Conservation (phyloP, 306 rosid species). For the Gillenia trifoliata region DNA sequence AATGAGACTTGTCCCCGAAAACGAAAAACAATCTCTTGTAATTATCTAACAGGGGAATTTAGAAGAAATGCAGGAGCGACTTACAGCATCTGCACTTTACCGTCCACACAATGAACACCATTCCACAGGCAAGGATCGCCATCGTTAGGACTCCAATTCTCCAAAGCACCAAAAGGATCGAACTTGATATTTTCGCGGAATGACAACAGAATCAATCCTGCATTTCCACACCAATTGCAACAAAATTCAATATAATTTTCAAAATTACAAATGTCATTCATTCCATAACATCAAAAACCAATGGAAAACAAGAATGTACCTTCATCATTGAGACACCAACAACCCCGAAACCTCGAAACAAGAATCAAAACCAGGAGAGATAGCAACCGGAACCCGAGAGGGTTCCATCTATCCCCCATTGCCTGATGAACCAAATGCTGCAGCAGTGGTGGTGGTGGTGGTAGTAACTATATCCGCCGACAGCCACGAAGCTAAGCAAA, state of each 20-base stretch:
- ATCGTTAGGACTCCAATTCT: slow-evolving; percentile 67
- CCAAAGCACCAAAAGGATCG: slow-evolving; percentile 61
- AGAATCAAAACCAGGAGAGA: slow-evolving; percentile 46
- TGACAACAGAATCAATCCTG: slow-evolving; percentile 60
- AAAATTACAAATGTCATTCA: neutral
- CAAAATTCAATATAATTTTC: neutral
- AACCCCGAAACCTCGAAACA: slow-evolving; percentile 31
- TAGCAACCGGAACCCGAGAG: slow-evolving; percentile 47
- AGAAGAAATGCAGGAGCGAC: slow-evolving; percentile 25
- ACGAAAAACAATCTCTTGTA: neutral
- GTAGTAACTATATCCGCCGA: slow-evolving; percentile 27
- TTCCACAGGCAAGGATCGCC: slow-evolving; percentile 67
- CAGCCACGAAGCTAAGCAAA: slow-evolving; percentile 33
- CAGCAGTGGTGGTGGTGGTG: slow-evolving; percentile 27
- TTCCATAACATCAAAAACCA: neutral
- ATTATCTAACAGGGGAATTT: neutral
- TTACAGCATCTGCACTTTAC: slow-evolving; percentile 70
- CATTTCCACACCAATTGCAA: slow-evolving; percentile 27
- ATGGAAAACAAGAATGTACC: slow-evolving; percentile 30
- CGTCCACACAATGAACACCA: slow-evolving; percentile 59
- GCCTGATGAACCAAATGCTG: slow-evolving; percentile 47
- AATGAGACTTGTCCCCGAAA: neutral
- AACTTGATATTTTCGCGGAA: slow-evolving; percentile 48
- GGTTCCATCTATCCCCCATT: slow-evolving; percentile 69
- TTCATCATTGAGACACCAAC: slow-evolving; percentile 70